Evolutionary conservation across 768 basidiomycete genomes (phyloP).

Genomic region (Gymnopilus junonius): DNA sequence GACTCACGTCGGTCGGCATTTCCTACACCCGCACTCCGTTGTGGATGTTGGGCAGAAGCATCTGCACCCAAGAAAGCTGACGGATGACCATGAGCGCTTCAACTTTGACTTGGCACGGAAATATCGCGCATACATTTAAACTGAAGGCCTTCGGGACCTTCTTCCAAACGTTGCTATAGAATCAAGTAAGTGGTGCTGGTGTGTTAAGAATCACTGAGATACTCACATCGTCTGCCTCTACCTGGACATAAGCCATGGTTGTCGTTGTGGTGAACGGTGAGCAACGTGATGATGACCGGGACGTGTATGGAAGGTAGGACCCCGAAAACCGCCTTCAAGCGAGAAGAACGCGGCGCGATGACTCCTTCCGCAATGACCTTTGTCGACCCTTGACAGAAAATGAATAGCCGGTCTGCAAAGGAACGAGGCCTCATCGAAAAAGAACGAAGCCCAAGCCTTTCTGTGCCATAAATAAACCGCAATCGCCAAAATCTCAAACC

Average conservation of each 20-base stretch:
- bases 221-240: constrained; percentile 72
- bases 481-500: too few relatives aligned
- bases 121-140: constrained; percentile 61
- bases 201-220: background rate
- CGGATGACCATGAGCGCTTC: background rate
- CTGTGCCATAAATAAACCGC: too few relatives aligned
- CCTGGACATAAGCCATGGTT: constrained; percentile 72
- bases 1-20: constrained; percentile 57
- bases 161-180: constrained; percentile 54
- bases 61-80: constrained; percentile 64
- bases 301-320: constrained; percentile 12
- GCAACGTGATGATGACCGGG: constrained; percentile 22
- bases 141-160: constrained; percentile 70
- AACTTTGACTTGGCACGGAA: background rate
- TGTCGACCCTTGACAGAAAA: too few relatives aligned
- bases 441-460: too few relatives aligned
- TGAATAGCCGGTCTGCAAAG: too few relatives aligned
- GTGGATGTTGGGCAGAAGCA: constrained; percentile 30
- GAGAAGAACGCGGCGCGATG: too few relatives aligned
- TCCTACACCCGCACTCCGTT: constrained; percentile 42
- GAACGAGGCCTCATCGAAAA: too few relatives aligned
- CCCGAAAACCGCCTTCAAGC: constrained; percentile 3
- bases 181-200: background rate
- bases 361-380: too few relatives aligned
- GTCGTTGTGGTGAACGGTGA: constrained; percentile 16